Evolutionary conservation across 1,139 yeast species (phyloP), one percentile per base, ranked within the genome.

Genomic region (Debaryomyces subglobosus): DNA sequence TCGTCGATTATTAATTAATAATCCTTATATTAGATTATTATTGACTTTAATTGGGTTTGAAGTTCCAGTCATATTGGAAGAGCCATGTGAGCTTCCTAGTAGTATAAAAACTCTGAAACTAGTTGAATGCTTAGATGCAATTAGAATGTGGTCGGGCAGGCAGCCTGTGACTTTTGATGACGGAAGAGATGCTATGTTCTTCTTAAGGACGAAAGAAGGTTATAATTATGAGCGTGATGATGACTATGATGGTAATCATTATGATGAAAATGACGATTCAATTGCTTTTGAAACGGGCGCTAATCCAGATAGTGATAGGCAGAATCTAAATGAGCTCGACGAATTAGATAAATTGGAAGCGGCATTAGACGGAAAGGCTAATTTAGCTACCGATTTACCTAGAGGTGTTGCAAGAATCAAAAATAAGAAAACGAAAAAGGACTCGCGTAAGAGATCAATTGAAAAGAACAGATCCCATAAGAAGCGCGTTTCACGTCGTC

Each of bases 81-180:
- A 74, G 59, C 61, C 63, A 38, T 71, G 77, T 55, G 62, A 61
- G 44, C 52, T 67, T 10, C 64, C 66, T 5, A 48, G 54, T 0
- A 43, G 57, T 0, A 56, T 64, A 0, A 47, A 62, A 1, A 49
- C 58, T 2, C 63, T 60, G 4, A 49, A 55, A 33, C 46, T 74
- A 8, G 50, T 51, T 5, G 67, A 64, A 34, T 55, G 57, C 6
- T 41, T 60, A 4, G 71, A 67, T 5, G 51, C 62, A 25, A 58
- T 74, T 23, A 61, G 64, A 42, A 70, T 69, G 47, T 73, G 77
- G 75, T 49, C 59, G 5, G 37, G 50, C 0, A 43, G 40, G n/a
- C 74, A 69, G 46, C 75, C 74, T 2, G 68, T 62, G 1, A 41
- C 45, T 1, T 76, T 78, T 50, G 81, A 76, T 23, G 81, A 74